phyloP scores from a whole-genome alignment of 257 asterid genomes.

The Forsythia viridissima region DNA sequence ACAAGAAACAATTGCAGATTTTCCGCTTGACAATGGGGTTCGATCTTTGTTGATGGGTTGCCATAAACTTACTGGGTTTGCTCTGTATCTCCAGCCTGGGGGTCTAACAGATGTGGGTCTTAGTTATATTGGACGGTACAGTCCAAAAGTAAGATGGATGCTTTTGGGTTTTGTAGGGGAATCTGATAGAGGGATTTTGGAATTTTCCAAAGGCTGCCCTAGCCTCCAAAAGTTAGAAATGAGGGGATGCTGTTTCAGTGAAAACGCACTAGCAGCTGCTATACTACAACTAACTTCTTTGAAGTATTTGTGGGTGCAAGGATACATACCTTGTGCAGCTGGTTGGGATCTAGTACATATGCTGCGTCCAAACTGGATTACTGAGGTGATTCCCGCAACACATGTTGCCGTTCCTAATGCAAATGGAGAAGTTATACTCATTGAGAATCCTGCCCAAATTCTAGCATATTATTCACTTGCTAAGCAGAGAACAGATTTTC shows the following conservation, averaged over 20 bases:
- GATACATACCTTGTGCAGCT: constrained; percentile 49
- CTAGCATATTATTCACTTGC: constrained; percentile 54
- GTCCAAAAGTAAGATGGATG: constrained; percentile 85
- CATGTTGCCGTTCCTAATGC: constrained; percentile 24
- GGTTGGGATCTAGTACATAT: constrained; percentile 56
- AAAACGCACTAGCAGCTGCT: constrained; percentile 69
- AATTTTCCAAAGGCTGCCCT: constrained; percentile 83
- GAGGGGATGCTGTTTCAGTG: constrained; percentile 86
- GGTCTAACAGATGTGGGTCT: constrained; percentile 80
- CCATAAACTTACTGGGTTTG: constrained; percentile 65
- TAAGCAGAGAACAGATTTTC: constrained; percentile 44
- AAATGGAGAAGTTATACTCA: constrained; percentile 17
- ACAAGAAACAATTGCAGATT: constrained; percentile 63
- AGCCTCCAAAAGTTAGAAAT: constrained; percentile 73
- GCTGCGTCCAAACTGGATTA: constrained; percentile 80
- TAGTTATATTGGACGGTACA: constrained; percentile 64
- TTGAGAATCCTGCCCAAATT: constrained; percentile 48
- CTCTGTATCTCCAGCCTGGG: constrained; percentile 74
- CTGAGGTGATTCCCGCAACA: constrained; percentile 76
- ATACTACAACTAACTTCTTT: constrained; percentile 51
- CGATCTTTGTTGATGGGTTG: constrained; percentile 67
- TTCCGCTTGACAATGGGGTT: constrained; percentile 86
- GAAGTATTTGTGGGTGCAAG: constrained; percentile 89
- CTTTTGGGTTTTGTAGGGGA: constrained; percentile 80
- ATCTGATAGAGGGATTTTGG: constrained; percentile 77